Evolutionary conservation across 495 filamentous ascomycete species (phyloP).

Genomic region (Astrocystis sublimbata): DNA sequence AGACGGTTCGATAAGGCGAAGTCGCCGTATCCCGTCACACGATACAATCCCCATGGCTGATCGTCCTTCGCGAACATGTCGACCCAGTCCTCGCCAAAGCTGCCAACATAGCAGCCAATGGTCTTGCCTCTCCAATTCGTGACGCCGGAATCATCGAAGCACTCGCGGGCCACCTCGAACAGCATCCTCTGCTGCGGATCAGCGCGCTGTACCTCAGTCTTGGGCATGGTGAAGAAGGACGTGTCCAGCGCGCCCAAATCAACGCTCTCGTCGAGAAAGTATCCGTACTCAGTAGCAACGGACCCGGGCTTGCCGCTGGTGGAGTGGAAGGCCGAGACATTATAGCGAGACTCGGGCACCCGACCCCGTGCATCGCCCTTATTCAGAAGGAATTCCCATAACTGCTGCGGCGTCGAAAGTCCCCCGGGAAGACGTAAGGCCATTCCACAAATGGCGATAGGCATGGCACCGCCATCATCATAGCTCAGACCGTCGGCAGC

Average conservation of each 20-base stretch:
- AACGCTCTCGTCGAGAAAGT: background rate
- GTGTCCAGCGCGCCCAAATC: background rate
- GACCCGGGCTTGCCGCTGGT: background rate
- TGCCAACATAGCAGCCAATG: conserved; percentile 50
- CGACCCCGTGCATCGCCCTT: background rate
- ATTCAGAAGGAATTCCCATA: background rate
- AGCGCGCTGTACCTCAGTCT: background rate
- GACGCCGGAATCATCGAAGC: conserved; percentile 49
- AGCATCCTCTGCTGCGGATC: conserved; percentile 19
- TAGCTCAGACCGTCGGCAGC: no score
- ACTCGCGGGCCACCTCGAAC: conserved; percentile 49
- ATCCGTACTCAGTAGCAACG: background rate
- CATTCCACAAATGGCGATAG: conserved; percentile 2
- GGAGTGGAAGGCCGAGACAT: background rate
- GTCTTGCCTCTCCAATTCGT: conserved; percentile 38
- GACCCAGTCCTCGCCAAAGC: conserved; percentile 38
- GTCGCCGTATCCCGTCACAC: conserved; percentile 24
- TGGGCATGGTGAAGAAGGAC: background rate
- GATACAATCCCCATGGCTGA: background rate
- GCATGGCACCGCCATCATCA: no score
- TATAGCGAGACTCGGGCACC: background rate
- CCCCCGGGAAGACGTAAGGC: background rate
- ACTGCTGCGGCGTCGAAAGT: background rate
- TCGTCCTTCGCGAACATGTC: conserved; percentile 16
- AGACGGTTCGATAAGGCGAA: conserved; percentile 33